These are phyloP conservation scores for Cladosporium sphaerospermum DNA, from an alignment of 2,329 filamentous ascomycete species.

Conservation along the genomic window DNA sequence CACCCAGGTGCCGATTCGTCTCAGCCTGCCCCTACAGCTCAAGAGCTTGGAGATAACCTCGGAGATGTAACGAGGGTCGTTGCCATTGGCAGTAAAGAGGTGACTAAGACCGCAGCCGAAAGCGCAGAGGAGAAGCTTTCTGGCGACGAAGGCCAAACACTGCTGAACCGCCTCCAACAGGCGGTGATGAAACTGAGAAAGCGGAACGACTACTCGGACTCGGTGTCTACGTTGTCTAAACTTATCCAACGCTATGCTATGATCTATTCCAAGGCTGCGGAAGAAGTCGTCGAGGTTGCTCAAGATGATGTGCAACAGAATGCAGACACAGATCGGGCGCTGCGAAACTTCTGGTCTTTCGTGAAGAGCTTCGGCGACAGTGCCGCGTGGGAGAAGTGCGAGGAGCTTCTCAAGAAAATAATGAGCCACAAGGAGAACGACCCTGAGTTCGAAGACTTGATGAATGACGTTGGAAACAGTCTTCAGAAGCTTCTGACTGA, in stretches of 20 bases:
- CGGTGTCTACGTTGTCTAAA: constrained; percentile 69
- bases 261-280: constrained; percentile 67
- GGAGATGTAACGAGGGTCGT: constrained; percentile 41
- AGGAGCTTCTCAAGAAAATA: constrained; percentile 62
- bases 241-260: constrained; percentile 73
- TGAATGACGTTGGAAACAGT: constrained; percentile 65
- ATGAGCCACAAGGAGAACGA: constrained; percentile 69
- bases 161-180: constrained; percentile 70
- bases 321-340: constrained; percentile 64
- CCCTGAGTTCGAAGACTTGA: constrained; percentile 72
- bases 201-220: constrained; percentile 76
- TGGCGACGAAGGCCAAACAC: constrained; percentile 64
- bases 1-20: constrained; percentile 45
- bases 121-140: constrained; percentile 69
- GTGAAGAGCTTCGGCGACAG: constrained; percentile 71
- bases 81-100: constrained; percentile 39
- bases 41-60: constrained; percentile 54
- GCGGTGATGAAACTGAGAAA: constrained; percentile 68
- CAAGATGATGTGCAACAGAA: constrained; percentile 70
- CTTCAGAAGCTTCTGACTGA: constrained; percentile 78
- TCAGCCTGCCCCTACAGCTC: constrained; percentile 45
- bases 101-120: constrained; percentile 54
- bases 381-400: constrained; percentile 68
- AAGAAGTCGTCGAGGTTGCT: constrained; percentile 59
- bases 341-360: constrained; percentile 75